These are phyloP conservation scores for Dionaea muscipula DNA, from an alignment of 179 eudicot genomes.

Conservation along the genomic window DNA sequence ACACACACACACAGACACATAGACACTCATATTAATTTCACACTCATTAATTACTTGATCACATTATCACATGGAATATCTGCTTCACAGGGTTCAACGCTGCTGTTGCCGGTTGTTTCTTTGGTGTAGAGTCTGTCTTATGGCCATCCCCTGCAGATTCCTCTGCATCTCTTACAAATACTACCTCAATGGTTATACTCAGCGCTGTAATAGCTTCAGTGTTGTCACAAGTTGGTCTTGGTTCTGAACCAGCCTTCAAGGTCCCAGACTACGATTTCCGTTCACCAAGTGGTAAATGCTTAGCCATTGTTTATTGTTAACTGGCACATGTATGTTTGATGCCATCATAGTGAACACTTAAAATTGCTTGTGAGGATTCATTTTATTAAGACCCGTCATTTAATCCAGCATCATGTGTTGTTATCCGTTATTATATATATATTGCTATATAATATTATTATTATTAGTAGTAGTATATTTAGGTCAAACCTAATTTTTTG, in stretches of 20 bases:
- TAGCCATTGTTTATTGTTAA: background rate
- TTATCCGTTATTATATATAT: no score
- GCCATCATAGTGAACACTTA: no score
- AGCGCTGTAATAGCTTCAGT: constrained; percentile 96
- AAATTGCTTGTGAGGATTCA: no score
- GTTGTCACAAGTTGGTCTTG: constrained; percentile 87
- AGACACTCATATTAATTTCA: background rate
- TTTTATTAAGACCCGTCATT: no score
- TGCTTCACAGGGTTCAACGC: constrained; percentile 68
- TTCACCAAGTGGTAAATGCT: constrained; percentile 64
- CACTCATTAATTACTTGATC: background rate
- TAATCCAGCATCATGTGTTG: no score
- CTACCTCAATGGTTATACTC: constrained; percentile 94
- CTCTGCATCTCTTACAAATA: constrained; percentile 64
- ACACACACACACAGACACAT: background rate
- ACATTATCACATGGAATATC: constrained; percentile 6
- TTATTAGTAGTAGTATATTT: no score
- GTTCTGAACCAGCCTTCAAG: constrained; percentile 86
- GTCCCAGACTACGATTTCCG: constrained; percentile 91
- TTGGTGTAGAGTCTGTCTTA: constrained; percentile 87
- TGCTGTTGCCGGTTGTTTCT: constrained; percentile 94
- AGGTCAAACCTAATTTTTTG: no score
- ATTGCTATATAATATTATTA: no score
- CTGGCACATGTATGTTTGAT: background rate
- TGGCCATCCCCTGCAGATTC: constrained; percentile 89